Conservation (phyloP, 208 protist genomes). For the Wallacemonas collosoma region DNA sequence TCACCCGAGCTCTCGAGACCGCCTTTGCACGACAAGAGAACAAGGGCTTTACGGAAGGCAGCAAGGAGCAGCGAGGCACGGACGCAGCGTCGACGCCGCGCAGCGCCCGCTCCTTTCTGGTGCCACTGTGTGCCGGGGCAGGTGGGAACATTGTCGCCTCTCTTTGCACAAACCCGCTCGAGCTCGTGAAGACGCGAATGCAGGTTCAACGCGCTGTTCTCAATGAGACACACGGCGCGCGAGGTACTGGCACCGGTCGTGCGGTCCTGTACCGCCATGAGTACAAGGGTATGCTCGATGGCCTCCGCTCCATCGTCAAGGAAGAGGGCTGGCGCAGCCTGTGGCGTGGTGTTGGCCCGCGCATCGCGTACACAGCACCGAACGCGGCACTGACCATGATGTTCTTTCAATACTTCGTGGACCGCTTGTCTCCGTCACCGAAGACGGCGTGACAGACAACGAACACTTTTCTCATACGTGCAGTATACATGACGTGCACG, state of each 20-base stretch:
- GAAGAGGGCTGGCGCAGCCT: slow-evolving; percentile 64
- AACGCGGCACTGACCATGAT: slow-evolving; percentile 88
- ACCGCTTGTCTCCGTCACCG: neutral
- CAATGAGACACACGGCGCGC: neutral
- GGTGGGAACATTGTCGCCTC: slow-evolving; percentile 65
- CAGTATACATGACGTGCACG: too few relatives aligned
- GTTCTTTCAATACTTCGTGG: slow-evolving; percentile 59
- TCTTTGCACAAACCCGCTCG: slow-evolving; percentile 83
- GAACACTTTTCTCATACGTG: neutral
- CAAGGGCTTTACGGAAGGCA: neutral
- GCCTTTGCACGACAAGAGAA: neutral
- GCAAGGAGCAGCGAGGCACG: neutral
- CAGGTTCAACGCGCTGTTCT: slow-evolving; percentile 84
- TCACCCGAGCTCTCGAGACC: slow-evolving; percentile 29
- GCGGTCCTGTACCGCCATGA: slow-evolving; percentile 48
- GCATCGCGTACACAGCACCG: slow-evolving; percentile 67
- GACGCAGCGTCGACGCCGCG: neutral
- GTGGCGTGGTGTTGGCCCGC: slow-evolving; percentile 61
- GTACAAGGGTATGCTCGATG: slow-evolving; percentile 63
- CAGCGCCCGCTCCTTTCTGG: slow-evolving; percentile 28
- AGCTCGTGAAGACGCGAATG: slow-evolving; percentile 90
- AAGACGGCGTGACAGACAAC: neutral
- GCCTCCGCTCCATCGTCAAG: slow-evolving; percentile 39
- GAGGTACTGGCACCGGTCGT: neutral
- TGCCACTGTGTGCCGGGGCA: slow-evolving; percentile 58